These are phyloP conservation scores for Floccularia luteovirens DNA, from an alignment of 768 basidiomycete genomes.

Conservation along the genomic window DNA sequence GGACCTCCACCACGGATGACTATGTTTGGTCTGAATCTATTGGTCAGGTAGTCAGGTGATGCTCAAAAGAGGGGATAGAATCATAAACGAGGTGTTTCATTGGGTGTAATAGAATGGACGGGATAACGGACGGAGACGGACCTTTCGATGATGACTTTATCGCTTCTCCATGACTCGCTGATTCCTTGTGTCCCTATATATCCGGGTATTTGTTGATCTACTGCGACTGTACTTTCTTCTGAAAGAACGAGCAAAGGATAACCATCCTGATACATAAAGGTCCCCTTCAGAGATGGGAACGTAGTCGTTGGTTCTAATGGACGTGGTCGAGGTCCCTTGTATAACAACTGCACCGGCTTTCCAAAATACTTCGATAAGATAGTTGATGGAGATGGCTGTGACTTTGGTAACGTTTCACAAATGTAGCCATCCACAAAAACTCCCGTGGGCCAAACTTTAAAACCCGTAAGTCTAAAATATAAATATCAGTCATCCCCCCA, in stretches of 20 bases:
- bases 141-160: conserved; percentile 52
- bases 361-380: conserved; percentile 58
- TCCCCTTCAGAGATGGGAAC: conserved; percentile 53
- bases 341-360: conserved; percentile 52
- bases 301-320: conserved; percentile 37
- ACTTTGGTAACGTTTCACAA: conserved; percentile 31
- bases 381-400: conserved; percentile 36
- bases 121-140: conserved; percentile 15
- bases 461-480: conserved; percentile 39
- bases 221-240: conserved; percentile 50
- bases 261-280: conserved; percentile 58
- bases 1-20: conserved; percentile 59
- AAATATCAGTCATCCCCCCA: neutral
- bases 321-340: conserved; percentile 58
- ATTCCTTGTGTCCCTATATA: conserved; percentile 42
- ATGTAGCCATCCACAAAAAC: conserved; percentile 61
- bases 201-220: conserved; percentile 39
- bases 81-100: neutral
- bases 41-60: conserved; percentile 3
- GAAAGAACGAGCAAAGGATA: conserved; percentile 65
- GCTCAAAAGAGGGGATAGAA: neutral
- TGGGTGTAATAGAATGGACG: neutral
- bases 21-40: conserved; percentile 74
- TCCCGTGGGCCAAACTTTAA: conserved; percentile 36
- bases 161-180: conserved; percentile 43